Conservation (phyloP, 2,329 filamentous ascomycete species). For the Triangularia setosa region DNA sequence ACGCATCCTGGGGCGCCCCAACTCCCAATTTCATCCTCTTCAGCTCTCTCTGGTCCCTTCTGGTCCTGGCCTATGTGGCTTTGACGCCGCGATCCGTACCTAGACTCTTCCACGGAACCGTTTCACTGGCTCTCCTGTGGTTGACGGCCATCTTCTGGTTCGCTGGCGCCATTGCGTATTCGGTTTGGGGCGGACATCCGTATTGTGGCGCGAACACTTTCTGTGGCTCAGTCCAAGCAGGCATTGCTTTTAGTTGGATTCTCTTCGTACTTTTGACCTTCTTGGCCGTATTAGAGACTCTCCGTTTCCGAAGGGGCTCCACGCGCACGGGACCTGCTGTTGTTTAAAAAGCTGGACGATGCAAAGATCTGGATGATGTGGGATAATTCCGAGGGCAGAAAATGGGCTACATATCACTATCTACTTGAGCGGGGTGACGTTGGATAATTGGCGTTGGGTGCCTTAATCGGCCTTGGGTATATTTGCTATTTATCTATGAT, state of each 20-base stretch:
- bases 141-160: constrained; percentile 89
- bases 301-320: constrained; percentile 3
- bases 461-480: too few species aligned
- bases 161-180: constrained; percentile 74
- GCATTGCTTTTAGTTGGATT: constrained; percentile 56
- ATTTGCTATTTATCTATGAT: background rate
- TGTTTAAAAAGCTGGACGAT: background rate
- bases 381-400: background rate
- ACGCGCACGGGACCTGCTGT: background rate
- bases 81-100: constrained; percentile 62
- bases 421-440: background rate
- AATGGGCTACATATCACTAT: background rate
- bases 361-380: background rate
- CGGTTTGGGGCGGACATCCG: constrained; percentile 56
- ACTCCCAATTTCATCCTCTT: constrained; percentile 77
- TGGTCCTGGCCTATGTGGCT: constrained; percentile 67
- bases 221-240: constrained; percentile 61
- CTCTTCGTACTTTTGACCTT: constrained; percentile 23
- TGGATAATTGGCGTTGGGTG: background rate
- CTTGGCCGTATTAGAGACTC: constrained; percentile 19
- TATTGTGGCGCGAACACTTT: constrained; percentile 49
- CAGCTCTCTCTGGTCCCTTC: constrained; percentile 69
- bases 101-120: constrained; percentile 58
- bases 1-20: constrained; percentile 41
- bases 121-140: constrained; percentile 63